Percentiles rank a stretch among this genome's conserved stretches.
Conservation (phyloP, 768 basidiomycete genomes). For the Rhizopogon rudus region DNA sequence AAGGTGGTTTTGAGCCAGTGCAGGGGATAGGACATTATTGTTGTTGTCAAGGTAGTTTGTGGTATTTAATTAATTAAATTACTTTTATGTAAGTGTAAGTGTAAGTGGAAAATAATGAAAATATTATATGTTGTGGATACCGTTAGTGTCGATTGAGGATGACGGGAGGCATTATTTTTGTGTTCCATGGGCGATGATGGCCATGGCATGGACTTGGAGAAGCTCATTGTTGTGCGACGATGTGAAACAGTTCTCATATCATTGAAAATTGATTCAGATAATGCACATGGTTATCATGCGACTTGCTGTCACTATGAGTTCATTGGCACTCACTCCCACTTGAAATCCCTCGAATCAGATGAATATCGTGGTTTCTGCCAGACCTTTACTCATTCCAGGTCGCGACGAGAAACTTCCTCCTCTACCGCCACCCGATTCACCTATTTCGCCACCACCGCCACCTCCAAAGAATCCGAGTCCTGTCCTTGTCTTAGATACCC, state of each 20-base stretch:
- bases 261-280: no score
- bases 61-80: background rate
- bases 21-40: constrained; percentile 25
- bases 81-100: background rate
- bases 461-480: constrained; percentile 15
- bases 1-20: constrained; percentile 43
- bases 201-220: no score
- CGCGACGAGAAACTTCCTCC: constrained; percentile 26
- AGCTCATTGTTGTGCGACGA: no score
- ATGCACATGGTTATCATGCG: no score
- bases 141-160: no score
- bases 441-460: constrained; percentile 10
- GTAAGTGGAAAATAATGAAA: background rate
- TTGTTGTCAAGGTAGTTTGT: background rate
- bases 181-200: no score
- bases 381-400: constrained; percentile 24
- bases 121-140: background rate
- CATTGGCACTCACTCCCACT: background rate
- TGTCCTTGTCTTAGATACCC: constrained; percentile 2
- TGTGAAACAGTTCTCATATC: no score
- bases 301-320: background rate
- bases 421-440: constrained; percentile 2
- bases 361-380: constrained; percentile 1
- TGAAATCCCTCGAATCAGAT: background rate
- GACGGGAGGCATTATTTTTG: no score